Evolutionary conservation across 2,329 filamentous ascomycete species (phyloP).

Genomic region (Talaromyces sp.): DNA sequence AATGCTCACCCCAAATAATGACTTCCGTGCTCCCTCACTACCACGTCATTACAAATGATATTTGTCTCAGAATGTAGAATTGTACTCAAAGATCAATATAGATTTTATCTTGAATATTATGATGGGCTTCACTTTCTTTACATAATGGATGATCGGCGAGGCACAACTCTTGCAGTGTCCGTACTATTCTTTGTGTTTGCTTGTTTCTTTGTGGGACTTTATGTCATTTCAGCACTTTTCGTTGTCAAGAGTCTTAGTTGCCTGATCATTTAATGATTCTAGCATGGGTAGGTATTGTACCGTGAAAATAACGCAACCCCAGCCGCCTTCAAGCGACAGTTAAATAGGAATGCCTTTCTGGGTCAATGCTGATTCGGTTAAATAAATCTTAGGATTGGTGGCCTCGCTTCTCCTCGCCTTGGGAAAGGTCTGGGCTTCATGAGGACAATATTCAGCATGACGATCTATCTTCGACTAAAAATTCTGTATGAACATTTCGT

Average conservation of each 20-base stretch:
- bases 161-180: neutral
- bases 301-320: neutral
- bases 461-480: neutral
- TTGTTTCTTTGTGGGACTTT: neutral
- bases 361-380: neutral
- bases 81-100: neutral
- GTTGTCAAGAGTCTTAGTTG: neutral
- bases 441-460: neutral
- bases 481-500: neutral
- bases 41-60: neutral
- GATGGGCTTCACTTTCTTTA: neutral
- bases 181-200: neutral
- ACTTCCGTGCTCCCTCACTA: neutral
- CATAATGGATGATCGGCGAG: neutral
- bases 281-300: neutral
- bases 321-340: neutral
- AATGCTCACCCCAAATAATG: neutral
- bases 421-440: neutral
- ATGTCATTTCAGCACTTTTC: neutral
- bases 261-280: neutral
- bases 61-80: neutral
- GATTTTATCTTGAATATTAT: neutral
- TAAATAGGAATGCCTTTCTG: neutral
- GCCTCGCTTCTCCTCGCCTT: neutral
- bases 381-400: neutral